These are phyloP conservation scores for Candida glucosophila DNA, from an alignment of 1,139 yeast species.

Conservation along the genomic window DNA sequence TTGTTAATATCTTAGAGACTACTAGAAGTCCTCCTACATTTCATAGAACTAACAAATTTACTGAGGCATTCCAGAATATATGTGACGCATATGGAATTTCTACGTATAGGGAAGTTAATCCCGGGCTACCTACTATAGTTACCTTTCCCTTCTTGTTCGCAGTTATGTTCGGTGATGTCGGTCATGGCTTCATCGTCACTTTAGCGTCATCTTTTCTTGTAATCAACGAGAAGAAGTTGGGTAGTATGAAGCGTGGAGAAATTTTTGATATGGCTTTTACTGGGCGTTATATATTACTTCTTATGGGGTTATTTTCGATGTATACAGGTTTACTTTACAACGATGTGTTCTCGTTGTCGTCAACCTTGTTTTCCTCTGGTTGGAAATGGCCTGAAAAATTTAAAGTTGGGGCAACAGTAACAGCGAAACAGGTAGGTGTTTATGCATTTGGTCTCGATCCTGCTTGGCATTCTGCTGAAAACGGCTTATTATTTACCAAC, in stretches of 20 bases:
- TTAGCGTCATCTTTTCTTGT: conserved; percentile 55
- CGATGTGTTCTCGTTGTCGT: conserved; percentile 71
- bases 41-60: conserved; percentile 69
- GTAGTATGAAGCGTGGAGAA: conserved; percentile 61
- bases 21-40: conserved; percentile 71
- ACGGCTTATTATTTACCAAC: conserved; percentile 62
- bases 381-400: conserved; percentile 68
- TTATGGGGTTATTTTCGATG: conserved; percentile 75
- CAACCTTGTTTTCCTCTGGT: conserved; percentile 63
- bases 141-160: conserved; percentile 86
- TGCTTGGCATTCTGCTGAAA: conserved; percentile 80
- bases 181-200: conserved; percentile 64
- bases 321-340: conserved; percentile 73
- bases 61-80: conserved; percentile 67
- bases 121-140: conserved; percentile 70
- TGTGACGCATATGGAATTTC: conserved; percentile 80
- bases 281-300: conserved; percentile 63
- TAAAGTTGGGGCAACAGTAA: conserved; percentile 47
- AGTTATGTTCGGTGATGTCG: conserved; percentile 81
- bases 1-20: conserved; percentile 56
- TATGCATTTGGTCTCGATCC: conserved; percentile 67
- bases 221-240: conserved; percentile 50
- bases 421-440: conserved; percentile 48
- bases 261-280: conserved; percentile 75
- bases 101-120: conserved; percentile 68